Conservation (phyloP, 805 yeast genomes). For the Schizosaccharomyces japonicus region DNA sequence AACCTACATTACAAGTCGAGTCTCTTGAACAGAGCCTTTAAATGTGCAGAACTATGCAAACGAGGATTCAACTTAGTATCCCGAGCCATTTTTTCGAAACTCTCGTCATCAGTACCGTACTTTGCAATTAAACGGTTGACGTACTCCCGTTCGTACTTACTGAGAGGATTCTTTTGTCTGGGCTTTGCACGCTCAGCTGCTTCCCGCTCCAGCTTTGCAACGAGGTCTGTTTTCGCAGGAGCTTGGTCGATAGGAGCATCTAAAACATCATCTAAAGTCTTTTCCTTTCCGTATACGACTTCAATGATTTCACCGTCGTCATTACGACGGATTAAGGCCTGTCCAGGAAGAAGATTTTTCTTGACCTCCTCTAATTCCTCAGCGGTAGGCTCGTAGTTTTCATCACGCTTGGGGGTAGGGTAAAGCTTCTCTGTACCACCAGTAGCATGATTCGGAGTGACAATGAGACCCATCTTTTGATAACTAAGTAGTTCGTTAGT, state of each 20-base stretch:
- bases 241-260: not conserved
- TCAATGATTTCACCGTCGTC: not conserved
- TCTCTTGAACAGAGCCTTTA: not conserved
- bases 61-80: not conserved
- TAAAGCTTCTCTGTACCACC: not conserved
- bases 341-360: not conserved
- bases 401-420: not conserved
- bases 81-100: not conserved
- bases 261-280: not conserved
- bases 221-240: not conserved
- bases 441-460: constrained; percentile 1
- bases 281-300: not conserved
- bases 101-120: not conserved
- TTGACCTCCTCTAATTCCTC: not conserved
- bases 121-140: not conserved
- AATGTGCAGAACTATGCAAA: not conserved
- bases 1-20: too few species aligned
- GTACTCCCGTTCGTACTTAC: not conserved
- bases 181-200: not conserved
- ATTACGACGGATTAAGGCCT: not conserved
- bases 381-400: not conserved
- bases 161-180: not conserved
- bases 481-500: not conserved
- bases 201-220: not conserved
- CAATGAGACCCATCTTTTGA: not conserved